Percentiles rank a stretch among this genome's conserved stretches.
phyloP scores from a whole-genome alignment of 768 basidiomycete genomes.

The Phanerochaete carnosa region DNA sequence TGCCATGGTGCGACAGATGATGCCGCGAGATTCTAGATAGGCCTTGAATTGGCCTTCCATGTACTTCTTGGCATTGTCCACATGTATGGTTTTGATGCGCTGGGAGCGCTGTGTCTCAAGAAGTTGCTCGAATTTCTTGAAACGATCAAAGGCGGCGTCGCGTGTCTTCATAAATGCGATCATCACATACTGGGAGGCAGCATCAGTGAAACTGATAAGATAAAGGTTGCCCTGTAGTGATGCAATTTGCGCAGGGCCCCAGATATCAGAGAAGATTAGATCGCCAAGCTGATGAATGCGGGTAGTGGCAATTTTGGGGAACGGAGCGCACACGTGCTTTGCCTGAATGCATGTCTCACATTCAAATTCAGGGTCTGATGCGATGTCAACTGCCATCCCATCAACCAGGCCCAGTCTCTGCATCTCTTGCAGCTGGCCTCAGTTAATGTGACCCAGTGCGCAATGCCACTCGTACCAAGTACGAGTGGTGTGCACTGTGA shows the following conservation, averaged over 20 bases:
- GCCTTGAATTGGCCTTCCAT: conserved; percentile 28
- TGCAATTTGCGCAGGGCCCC: conserved; percentile 38
- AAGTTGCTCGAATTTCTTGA: conserved; percentile 32
- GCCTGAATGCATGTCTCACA: conserved; percentile 45
- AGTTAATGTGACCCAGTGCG: conserved; percentile 4
- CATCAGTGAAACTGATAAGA: conserved; percentile 29
- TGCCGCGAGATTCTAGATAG: conserved; percentile 35
- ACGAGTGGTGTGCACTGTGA: background rate
- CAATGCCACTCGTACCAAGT: conserved; percentile 9
- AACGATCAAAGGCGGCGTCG: conserved; percentile 25
- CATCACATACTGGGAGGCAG: conserved; percentile 21
- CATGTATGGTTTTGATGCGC: conserved; percentile 29
- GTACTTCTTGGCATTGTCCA: conserved; percentile 28
- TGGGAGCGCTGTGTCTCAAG: conserved; percentile 28
- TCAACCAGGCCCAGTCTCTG: background rate
- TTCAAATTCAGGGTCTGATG: conserved; percentile 8
- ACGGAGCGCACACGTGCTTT: conserved; percentile 32
- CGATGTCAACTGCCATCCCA: conserved; percentile 5
- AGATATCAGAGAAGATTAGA: conserved; percentile 39
- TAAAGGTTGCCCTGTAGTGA: conserved; percentile 22
- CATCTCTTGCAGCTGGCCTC: background rate
- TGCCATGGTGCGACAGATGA: conserved; percentile 32
- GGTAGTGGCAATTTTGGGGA: conserved; percentile 33
- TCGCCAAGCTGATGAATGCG: conserved; percentile 28
- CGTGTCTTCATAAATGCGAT: conserved; percentile 30